A percentile compares a stretch with the other conserved stretches of the same genome.
These are phyloP conservation scores for Lachnellula hyalina DNA, from an alignment of 2,329 filamentous ascomycete species.

Conservation along the genomic window DNA sequence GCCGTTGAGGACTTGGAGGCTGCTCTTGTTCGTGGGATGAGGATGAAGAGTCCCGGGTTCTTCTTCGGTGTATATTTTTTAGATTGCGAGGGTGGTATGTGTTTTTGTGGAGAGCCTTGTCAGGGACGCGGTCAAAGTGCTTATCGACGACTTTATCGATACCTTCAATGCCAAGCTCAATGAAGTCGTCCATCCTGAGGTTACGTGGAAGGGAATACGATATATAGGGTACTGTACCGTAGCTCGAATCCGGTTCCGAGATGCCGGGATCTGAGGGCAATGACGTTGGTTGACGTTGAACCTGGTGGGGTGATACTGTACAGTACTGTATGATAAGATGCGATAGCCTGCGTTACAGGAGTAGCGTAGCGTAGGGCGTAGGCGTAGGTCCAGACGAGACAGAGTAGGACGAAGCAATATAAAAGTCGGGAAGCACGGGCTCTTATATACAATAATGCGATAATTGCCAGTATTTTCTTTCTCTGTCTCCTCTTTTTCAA, in stretches of 20 bases:
- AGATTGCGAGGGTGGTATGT: slow-evolving; percentile 20
- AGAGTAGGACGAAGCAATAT: too few relatives aligned
- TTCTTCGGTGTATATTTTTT: background rate
- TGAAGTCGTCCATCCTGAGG: slow-evolving; percentile 5
- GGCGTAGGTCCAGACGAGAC: too few relatives aligned
- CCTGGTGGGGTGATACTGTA: too few relatives aligned
- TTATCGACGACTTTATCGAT: slow-evolving; percentile 21
- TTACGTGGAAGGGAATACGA: background rate
- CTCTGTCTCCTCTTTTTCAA: background rate
- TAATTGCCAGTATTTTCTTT: too few relatives aligned
- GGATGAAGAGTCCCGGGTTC: background rate
- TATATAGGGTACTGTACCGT: background rate
- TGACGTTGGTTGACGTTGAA: too few relatives aligned
- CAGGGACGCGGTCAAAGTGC: slow-evolving; percentile 20
- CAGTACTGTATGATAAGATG: too few relatives aligned
- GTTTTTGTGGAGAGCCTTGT: slow-evolving; percentile 15
- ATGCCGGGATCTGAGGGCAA: too few relatives aligned
- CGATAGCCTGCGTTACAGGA: too few relatives aligned
- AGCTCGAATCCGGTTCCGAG: background rate
- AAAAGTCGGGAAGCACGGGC: too few relatives aligned
- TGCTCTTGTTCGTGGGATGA: background rate
- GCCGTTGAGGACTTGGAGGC: background rate
- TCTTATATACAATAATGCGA: too few relatives aligned
- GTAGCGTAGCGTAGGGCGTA: too few relatives aligned
- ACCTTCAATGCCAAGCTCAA: slow-evolving; percentile 14